These are phyloP conservation scores for Trichoderma semiorbis DNA, from an alignment of 2,329 filamentous ascomycete species.

Conservation along the genomic window DNA sequence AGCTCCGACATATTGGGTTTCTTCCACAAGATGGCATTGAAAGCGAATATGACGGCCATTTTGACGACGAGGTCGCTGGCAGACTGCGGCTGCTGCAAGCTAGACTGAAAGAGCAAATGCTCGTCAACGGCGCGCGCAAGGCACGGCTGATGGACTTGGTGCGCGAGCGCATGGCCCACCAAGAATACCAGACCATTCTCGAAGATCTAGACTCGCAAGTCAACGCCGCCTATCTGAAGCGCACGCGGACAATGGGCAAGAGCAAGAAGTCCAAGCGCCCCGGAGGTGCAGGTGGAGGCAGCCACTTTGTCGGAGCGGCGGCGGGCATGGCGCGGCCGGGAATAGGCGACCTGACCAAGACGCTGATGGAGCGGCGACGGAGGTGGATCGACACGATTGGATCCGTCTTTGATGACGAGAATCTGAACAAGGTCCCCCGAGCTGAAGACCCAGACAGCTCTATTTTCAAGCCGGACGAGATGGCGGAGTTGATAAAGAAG, in stretches of 20 bases:
- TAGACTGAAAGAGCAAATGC: slow-evolving; percentile 76
- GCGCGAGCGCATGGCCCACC: slow-evolving; percentile 88
- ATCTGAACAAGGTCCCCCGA: slow-evolving; percentile 67
- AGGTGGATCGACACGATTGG: slow-evolving; percentile 91
- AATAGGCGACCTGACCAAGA: slow-evolving; percentile 88
- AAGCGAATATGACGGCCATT: slow-evolving; percentile 83
- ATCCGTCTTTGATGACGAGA: slow-evolving; percentile 83
- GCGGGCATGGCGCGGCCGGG: slow-evolving; percentile 67
- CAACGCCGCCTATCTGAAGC: slow-evolving; percentile 91
- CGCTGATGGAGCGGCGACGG: slow-evolving; percentile 83
- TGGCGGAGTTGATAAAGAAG: slow-evolving; percentile 69
- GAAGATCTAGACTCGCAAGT: slow-evolving; percentile 96
- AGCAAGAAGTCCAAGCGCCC: slow-evolving; percentile 84
- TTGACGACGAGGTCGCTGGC: slow-evolving; percentile 90
- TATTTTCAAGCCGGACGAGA: slow-evolving; percentile 70
- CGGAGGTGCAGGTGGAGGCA: slow-evolving; percentile 70
- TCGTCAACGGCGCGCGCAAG: slow-evolving; percentile 89
- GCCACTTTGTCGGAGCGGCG: slow-evolving; percentile 57
- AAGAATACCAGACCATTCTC: slow-evolving; percentile 94
- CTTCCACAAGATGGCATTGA: slow-evolving; percentile 62
- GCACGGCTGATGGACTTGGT: slow-evolving; percentile 80
- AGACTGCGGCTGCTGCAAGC: slow-evolving; percentile 81
- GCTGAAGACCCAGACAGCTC: slow-evolving; percentile 59
- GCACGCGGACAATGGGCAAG: slow-evolving; percentile 90
- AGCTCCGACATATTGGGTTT: slow-evolving; percentile 87